Conservation (phyloP, 495 filamentous ascomycete genomes). For the Penicilliopsis zonata region DNA sequence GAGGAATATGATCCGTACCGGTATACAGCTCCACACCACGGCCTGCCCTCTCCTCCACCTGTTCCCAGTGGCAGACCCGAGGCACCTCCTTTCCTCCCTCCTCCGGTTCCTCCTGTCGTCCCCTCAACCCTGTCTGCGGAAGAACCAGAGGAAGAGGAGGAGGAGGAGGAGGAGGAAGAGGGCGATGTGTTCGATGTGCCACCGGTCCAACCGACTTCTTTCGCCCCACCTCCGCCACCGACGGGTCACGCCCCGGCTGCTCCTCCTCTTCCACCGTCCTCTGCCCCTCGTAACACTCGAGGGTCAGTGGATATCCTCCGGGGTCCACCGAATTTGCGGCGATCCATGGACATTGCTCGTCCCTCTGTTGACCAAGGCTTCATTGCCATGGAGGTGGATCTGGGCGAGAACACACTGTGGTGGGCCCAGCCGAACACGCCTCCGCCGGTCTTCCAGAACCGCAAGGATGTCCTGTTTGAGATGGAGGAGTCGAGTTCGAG, state of each 20-base stretch:
- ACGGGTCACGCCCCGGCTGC: constrained; percentile 24
- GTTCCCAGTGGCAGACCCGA: constrained; percentile 8
- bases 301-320: constrained; percentile 62
- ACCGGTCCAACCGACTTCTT: constrained; percentile 32
- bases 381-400: constrained; percentile 79
- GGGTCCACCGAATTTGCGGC: constrained; percentile 32
- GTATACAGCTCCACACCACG: constrained; percentile 41
- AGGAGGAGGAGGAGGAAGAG: constrained; percentile 24
- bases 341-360: constrained; percentile 62
- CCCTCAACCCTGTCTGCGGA: no score
- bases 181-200: constrained; percentile 43
- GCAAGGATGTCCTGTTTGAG: constrained; percentile 75
- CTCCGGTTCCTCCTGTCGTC: constrained; percentile 18
- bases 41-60: constrained; percentile 18
- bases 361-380: constrained; percentile 62
- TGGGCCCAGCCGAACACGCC: constrained; percentile 63
- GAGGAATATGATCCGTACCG: constrained; percentile 69
- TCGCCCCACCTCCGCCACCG: constrained; percentile 26
- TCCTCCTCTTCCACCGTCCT: constrained; percentile 30
- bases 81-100: constrained; percentile 11
- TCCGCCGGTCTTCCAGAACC: constrained; percentile 69
- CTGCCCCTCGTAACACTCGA: constrained; percentile 34
- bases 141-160: no score
- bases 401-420: constrained; percentile 62
- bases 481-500: constrained; percentile 63